phyloP scores from a whole-genome alignment of 2,329 filamentous ascomycete genomes.

The Aureobasidium sp. region DNA sequence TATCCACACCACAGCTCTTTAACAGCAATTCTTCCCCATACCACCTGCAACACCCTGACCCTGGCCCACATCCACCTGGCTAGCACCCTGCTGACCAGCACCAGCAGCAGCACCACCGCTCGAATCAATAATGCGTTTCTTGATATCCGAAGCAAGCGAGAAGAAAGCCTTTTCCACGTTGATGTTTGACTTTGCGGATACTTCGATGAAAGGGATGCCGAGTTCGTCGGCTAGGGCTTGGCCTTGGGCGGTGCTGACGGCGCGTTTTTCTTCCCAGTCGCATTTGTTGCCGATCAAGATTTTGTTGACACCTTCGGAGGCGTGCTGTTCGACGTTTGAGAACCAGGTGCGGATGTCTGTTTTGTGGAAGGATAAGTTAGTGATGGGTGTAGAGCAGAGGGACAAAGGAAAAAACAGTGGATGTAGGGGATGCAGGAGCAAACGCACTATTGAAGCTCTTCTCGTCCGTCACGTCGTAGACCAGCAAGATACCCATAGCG shows the following conservation, averaged over 20 bases:
- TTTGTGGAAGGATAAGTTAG: constrained; percentile 14
- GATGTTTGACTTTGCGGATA: constrained; percentile 98
- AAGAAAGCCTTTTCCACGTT: constrained; percentile 99
- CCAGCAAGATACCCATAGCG: constrained; percentile 94
- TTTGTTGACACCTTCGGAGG: constrained; percentile 98
- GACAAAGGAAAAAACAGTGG: background rate
- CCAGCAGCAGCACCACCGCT: constrained; percentile 17
- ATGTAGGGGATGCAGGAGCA: background rate
- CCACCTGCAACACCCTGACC: constrained; percentile 24
- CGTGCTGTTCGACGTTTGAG: constrained; percentile 96
- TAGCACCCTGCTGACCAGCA: background rate
- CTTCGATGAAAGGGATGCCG: constrained; percentile 95
- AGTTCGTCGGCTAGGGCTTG: constrained; percentile 92
- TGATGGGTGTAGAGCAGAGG: background rate
- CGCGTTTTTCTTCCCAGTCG: constrained; percentile 99
- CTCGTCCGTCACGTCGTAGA: constrained; percentile 98
- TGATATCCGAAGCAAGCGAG: constrained; percentile 90
- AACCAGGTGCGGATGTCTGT: constrained; percentile 99
- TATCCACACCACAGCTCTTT: constrained; percentile 22
- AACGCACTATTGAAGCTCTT: constrained; percentile 85
- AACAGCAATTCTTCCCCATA: constrained; percentile 58
- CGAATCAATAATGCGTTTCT: constrained; percentile 94
- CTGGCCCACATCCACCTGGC: constrained; percentile 25
- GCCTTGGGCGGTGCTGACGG: constrained; percentile 85
- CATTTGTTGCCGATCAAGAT: constrained; percentile 99